These are phyloP conservation scores for Telopea speciosissima DNA, from an alignment of 177 flowering plant species.

Conservation along the genomic window DNA sequence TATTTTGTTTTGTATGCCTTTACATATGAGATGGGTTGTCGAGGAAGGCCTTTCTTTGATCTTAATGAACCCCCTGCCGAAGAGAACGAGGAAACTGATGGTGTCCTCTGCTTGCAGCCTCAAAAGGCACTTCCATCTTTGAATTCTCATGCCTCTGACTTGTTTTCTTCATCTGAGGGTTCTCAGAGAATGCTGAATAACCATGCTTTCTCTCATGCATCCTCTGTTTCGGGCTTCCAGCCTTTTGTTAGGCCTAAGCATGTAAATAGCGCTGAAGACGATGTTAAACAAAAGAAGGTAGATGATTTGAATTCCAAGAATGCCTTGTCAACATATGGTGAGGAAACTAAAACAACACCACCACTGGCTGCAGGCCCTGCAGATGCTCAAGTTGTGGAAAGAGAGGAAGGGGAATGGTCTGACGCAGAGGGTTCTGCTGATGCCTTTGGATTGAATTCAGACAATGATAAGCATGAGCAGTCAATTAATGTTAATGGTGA, in stretches of 20 bases:
- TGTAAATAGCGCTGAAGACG: conserved; percentile 22
- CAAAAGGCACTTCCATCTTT: conserved; percentile 55
- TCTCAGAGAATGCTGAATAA: conserved; percentile 47
- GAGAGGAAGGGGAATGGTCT: conserved; percentile 98
- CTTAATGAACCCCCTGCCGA: conserved; percentile 93
- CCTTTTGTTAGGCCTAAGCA: conserved; percentile 63
- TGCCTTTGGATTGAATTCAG: conserved; percentile 18
- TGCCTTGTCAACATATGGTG: conserved; percentile 24
- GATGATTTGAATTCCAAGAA: conserved; percentile 15
- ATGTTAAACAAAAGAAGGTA: conserved; percentile 21
- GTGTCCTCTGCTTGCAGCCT: conserved; percentile 45
- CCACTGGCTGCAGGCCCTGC: conserved; percentile 21
- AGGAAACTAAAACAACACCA: conserved; percentile 20
- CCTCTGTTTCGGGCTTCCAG: conserved; percentile 86
- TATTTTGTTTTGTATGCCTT: conserved; percentile 45
- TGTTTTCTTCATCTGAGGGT: conserved; percentile 31
- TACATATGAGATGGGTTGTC: conserved; percentile 73
- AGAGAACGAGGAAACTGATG: conserved; percentile 54
- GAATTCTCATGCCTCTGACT: conserved; percentile 33
- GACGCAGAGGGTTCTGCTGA: conserved; percentile 56
- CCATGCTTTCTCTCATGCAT: conserved; percentile 70
- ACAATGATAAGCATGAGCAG: conserved; percentile 21
- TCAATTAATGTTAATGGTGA: conserved; percentile 12
- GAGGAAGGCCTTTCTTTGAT: conserved; percentile 82
- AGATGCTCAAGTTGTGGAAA: conserved; percentile 46